Evolutionary conservation across 139 green algal genomes (phyloP).

Genomic region (Picochlorum sp.): DNA sequence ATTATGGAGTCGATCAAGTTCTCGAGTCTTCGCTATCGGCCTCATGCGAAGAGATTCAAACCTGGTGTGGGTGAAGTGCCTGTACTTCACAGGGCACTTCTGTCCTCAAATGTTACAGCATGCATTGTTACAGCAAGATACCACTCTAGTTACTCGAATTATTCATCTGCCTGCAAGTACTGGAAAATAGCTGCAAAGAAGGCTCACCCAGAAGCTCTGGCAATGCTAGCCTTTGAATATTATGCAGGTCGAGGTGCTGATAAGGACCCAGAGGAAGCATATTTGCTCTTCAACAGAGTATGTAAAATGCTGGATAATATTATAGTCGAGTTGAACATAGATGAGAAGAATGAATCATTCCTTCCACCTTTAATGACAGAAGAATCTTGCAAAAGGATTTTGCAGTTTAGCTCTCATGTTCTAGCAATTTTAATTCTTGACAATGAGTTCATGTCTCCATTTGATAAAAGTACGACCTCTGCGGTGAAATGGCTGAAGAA

Average conservation of each 20-base stretch:
- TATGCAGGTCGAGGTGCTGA: neutral
- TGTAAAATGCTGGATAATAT: neutral
- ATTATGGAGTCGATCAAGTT: too few species aligned
- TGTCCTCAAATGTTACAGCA: too few species aligned
- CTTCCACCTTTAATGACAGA: neutral
- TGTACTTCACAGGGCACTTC: too few species aligned
- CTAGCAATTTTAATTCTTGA: slow-evolving; percentile 6
- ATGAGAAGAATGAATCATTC: neutral
- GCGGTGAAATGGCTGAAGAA: slow-evolving; percentile 12
- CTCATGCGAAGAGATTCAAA: too few species aligned
- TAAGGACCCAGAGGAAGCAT: slow-evolving; percentile 7
- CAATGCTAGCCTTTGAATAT: neutral
- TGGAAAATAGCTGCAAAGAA: slow-evolving; percentile 5
- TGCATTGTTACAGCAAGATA: too few species aligned
- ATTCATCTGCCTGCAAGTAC: neutral
- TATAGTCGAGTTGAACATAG: neutral
- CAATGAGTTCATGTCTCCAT: neutral
- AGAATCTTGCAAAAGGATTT: neutral
- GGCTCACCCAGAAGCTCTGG: slow-evolving; percentile 6
- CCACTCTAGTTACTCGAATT: neutral
- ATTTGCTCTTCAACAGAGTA: neutral
- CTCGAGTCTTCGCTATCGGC: too few species aligned
- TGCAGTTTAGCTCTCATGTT: neutral
- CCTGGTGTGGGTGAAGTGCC: too few species aligned
- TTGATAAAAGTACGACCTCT: neutral